Evolutionary conservation across 192 early-diverging fungal species (phyloP).

Genomic region (Coemansia sp.): DNA sequence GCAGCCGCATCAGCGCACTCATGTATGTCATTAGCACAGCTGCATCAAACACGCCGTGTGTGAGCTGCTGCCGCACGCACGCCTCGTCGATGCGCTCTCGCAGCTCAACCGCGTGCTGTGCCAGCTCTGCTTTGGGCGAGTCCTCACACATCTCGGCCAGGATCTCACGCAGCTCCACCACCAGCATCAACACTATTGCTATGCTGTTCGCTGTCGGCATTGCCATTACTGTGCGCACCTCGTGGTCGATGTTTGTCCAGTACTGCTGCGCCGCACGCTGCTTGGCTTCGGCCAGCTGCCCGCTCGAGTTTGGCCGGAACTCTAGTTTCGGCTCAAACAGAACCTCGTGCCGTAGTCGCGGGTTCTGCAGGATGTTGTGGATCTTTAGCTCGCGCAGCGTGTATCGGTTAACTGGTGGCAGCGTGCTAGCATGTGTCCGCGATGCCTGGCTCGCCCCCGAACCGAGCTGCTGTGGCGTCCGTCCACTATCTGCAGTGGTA

Average conservation of each 20-base stretch:
- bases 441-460: neutral
- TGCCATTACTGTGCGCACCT: conserved; percentile 34
- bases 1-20: conserved; percentile 60
- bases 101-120: conserved; percentile 41
- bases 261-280: conserved; percentile 63
- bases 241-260: conserved; percentile 69
- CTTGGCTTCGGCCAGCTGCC: conserved; percentile 66
- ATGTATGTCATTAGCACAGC: conserved; percentile 61
- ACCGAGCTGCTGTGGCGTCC: conserved; percentile 5
- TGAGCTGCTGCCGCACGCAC: conserved; percentile 62
- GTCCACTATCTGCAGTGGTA: neutral
- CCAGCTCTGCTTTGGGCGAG: conserved; percentile 34
- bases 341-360: conserved; percentile 86
- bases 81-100: conserved; percentile 59
- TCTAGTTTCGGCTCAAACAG: conserved; percentile 85
- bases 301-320: conserved; percentile 84
- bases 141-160: conserved; percentile 58
- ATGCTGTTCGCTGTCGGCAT: conserved; percentile 6
- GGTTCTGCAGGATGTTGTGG: conserved; percentile 78
- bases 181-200: conserved; percentile 59
- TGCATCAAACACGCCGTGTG: conserved; percentile 67
- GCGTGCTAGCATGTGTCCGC: conserved; percentile 8
- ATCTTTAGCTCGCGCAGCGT: conserved; percentile 84
- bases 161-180: conserved; percentile 77
- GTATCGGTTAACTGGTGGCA: conserved; percentile 81